Evolutionary conservation across 1,284 basidiomycete genomes (phyloP), one percentile per base, ranked within the genome.

Genomic region (Cystobasidiaceae sp.): DNA sequence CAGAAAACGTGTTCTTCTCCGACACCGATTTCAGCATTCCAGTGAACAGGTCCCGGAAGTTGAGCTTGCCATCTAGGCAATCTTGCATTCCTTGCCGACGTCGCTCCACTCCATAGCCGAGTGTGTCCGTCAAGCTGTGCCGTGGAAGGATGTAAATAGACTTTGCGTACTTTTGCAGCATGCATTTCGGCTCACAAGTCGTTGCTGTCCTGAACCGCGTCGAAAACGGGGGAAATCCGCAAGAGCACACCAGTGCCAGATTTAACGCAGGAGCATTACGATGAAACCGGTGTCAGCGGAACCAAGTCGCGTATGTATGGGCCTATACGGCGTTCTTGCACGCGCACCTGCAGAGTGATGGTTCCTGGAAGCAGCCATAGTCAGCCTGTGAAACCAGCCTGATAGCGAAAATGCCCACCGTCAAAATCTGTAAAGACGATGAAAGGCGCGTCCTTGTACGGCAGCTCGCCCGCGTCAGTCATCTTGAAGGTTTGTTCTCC

Each of bases 131-230:
- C 80, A 90, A 75, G 75, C 85, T 58, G 30, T 43, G 34, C 7
- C 28, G 59, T 30, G 39, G n/a, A n/a, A 43, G 28, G 27, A 25
- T 27, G 32, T 48, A 13, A 50, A 77, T 94, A 90, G 83, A 83
- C 51, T 84, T 90, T 28, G n/a, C 23, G 46, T 27, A 17, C 28
- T 19, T 30, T 27, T 25, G 39, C n/a, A 33, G n/a, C 4, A 50
- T 48, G 5, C n/a, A 7, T 33, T 5, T 23, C 37, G 23, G 43
- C 48, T 27, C 32, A 62, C 60, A 93, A 78, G 93, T 93, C 23
- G 90, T 94, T 73, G 90, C 91, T 79, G 93, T 91, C 90, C 86
- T 67, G 34, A n/a, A 30, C n/a, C n/a, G n/a, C n/a, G n/a, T n/a
- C n/a, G n/a, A n/a, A n/a, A n/a, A n/a, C n/a, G n/a, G n/a, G n/a